These are phyloP conservation scores for Scheffersomyces lignicola DNA, from an alignment of 1,139 yeast genomes.

Conservation along the genomic window DNA sequence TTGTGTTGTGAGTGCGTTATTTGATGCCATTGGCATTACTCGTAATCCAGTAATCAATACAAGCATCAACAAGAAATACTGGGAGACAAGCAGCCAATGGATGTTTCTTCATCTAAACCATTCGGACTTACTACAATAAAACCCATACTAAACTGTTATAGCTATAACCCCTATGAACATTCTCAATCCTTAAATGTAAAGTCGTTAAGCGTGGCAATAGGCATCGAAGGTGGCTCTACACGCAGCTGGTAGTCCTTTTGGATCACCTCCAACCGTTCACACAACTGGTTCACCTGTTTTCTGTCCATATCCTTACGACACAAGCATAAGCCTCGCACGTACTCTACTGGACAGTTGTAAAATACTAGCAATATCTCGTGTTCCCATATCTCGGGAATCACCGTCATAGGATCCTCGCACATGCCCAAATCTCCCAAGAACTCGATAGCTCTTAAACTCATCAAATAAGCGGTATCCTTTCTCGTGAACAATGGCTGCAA, in stretches of 20 bases:
- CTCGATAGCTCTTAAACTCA: conserved; percentile 58
- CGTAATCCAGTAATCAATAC: too few relatives aligned
- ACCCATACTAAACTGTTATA: background rate
- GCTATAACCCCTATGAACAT: too few relatives aligned
- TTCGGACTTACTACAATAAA: background rate
- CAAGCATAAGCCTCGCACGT: conserved; percentile 53
- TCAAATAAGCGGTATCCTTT: conserved; percentile 53
- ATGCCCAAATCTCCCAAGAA: conserved; percentile 68
- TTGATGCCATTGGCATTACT: too few relatives aligned
- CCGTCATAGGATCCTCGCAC: conserved; percentile 48
- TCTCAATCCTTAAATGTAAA: conserved; percentile 24
- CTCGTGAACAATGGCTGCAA: conserved; percentile 53
- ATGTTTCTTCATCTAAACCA: background rate
- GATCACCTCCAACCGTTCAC: conserved; percentile 30
- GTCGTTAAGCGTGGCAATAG: conserved; percentile 37
- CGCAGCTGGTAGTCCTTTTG: conserved; percentile 33
- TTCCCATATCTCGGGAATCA: conserved; percentile 59
- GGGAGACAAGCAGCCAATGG: too few relatives aligned
- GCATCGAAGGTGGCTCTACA: conserved; percentile 34
- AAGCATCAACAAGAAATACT: too few relatives aligned
- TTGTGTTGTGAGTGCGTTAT: too few relatives aligned
- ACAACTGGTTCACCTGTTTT: conserved; percentile 27
- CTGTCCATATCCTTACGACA: conserved; percentile 49
- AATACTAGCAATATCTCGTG: conserved; percentile 55
- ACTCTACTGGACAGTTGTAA: conserved; percentile 66